Base-by-base conservation (phyloP, 1,284 basidiomycete species). In the Cronartium quercuum region DNA sequence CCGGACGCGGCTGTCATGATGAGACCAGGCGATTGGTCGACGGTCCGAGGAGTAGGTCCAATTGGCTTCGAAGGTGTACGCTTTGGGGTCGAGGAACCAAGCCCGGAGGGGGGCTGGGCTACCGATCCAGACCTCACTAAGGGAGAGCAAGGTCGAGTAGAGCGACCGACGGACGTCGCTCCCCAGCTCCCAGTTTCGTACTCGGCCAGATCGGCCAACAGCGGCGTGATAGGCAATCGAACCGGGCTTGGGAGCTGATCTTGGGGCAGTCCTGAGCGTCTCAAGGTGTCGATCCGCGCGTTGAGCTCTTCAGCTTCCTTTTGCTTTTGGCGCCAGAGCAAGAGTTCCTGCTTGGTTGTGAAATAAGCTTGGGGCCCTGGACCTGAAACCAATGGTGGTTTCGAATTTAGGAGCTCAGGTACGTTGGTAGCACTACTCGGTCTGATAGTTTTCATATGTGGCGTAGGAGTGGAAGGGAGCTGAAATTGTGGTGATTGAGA, bases 161-260 rank as follows among this genome's bases (percentile, higher is more conserved):
- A 41, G 55, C 51, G 55, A 5, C 47, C 47, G 2, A 51, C 47
- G 15, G 47, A 51, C 21, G 47, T 58, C 38, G 55, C 51, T 41
- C 24, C 42, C 38, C 58, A 42, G 18, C 40, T 42, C 12, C 55
- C 3, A 13, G 18, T 21, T 71, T n/a, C 44, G 57, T 21, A 41
- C 6, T 61, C 24, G 35, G 58, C 58, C 3, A 29, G 3, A 21
- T 51, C 47, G 47, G 21, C 35, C 58, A 61, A 37, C 15, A 37
- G 21, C 5, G 69, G 69, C 5, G 58, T 60, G 44, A 41, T 71
- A n/a, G 69, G 62, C 1, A 71, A 51, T 10, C 44, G 7, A 21
- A 71, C 62, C 40, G 69, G 69, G 44, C 69, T 71, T 51, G 69
- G 69, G 29, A 71, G 69, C 29, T 57, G 24, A 37, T 65, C 61